Percentiles rank a stretch among this genome's conserved stretches.
Conservation (phyloP, 2,329 filamentous ascomycete species). For the Polytolypa hystricis region DNA sequence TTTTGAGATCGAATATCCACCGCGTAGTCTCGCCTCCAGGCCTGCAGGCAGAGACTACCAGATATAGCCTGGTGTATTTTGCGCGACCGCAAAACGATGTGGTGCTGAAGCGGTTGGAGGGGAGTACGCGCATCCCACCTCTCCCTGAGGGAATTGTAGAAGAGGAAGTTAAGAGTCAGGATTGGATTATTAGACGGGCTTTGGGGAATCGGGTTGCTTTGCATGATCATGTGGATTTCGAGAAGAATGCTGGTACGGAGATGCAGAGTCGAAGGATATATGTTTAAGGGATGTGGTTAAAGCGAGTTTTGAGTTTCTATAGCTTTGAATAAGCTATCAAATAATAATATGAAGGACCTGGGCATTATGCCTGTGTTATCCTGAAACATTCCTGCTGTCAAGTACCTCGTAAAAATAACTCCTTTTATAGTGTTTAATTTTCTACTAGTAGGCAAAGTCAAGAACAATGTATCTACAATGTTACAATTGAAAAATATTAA, state of each 20-base stretch:
- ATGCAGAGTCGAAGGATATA: conserved; percentile 23
- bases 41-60: conserved; percentile 30
- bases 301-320: too few relatives aligned
- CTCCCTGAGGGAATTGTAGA: conserved; percentile 22
- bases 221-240: conserved; percentile 20
- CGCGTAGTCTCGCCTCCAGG: conserved; percentile 41
- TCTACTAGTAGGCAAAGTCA: too few relatives aligned
- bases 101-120: conserved; percentile 29
- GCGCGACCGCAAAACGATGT: conserved; percentile 40
- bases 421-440: too few relatives aligned
- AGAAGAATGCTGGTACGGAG: conserved; percentile 25
- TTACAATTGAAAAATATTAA: too few relatives aligned
- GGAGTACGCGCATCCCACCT: conserved; percentile 23
- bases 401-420: too few relatives aligned
- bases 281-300: conserved; percentile 11
- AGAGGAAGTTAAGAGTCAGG: conserved; percentile 29
- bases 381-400: too few relatives aligned
- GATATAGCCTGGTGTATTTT: conserved; percentile 47
- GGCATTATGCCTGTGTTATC: too few relatives aligned
- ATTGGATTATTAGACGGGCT: conserved; percentile 33
- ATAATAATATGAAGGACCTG: too few relatives aligned
- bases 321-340: too few relatives aligned
- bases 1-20: conserved; percentile 35
- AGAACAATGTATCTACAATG: too few relatives aligned
- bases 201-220: conserved; percentile 24